Percentiles rank a stretch among this genome's conserved stretches.
Evolutionary conservation across 1,139 yeast species (phyloP).

Genomic region (Kodamaea anthophila): DNA sequence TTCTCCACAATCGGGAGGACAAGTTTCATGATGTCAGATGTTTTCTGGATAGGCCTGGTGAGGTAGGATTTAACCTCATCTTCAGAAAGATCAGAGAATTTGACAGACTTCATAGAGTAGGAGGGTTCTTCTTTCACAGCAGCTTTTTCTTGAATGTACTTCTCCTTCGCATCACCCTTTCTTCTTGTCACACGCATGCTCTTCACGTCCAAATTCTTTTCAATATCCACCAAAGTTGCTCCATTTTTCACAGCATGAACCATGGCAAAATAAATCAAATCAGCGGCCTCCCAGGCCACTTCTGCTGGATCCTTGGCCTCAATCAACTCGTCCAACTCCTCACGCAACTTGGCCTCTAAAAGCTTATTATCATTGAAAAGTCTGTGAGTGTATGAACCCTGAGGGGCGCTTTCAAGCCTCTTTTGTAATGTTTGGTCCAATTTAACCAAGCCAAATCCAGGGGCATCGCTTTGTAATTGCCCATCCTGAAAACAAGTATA

Average conservation of each 20-base stretch:
- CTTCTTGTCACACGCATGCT: constrained; percentile 84
- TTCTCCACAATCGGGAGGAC: constrained; percentile 84
- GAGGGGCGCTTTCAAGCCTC: constrained; percentile 63
- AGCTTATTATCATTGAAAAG: constrained; percentile 72
- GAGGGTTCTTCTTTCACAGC: constrained; percentile 4
- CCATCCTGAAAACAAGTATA: constrained; percentile 64
- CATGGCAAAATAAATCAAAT: constrained; percentile 82
- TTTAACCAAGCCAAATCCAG: constrained; percentile 53
- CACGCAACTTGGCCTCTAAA: constrained; percentile 80
- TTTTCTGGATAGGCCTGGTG: constrained; percentile 85
- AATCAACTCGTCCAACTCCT: constrained; percentile 93
- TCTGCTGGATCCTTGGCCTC: constrained; percentile 52
- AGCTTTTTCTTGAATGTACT: constrained; percentile 39
- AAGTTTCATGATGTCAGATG: constrained; percentile 84
- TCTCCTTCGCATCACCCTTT: constrained; percentile 91
- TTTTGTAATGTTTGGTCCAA: constrained; percentile 60
- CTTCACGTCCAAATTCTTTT: constrained; percentile 77
- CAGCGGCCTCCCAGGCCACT: constrained; percentile 97
- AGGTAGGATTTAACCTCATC: constrained; percentile 52
- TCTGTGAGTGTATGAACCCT: constrained; percentile 87
- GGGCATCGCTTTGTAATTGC: constrained; percentile 37
- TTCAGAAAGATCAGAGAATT: constrained; percentile 37
- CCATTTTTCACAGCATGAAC: constrained; percentile 81
- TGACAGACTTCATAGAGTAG: constrained; percentile 58
- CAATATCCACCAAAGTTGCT: constrained; percentile 74